Evolutionary conservation across 306 rosid species (phyloP).

Genomic region (Macrotyloma uniflorum): DNA sequence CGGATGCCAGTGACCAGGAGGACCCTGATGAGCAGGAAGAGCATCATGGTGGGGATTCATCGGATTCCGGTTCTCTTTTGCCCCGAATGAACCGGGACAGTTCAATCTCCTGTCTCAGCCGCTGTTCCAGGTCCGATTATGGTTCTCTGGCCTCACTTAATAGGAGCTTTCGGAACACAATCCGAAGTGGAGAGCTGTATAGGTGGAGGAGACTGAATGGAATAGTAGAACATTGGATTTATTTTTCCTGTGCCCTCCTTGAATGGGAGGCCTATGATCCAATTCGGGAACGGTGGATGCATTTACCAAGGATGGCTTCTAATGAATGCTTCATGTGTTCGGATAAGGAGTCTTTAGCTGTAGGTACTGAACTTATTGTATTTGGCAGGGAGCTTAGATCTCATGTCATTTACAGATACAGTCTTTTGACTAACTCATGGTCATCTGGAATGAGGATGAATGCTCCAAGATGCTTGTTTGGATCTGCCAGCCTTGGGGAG

Average conservation of each 20-base stretch:
- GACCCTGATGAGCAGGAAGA: constrained; percentile 45
- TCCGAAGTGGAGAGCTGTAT: constrained; percentile 74
- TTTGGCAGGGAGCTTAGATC: constrained; percentile 72
- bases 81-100: constrained; percentile 70
- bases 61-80: constrained; percentile 56
- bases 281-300: constrained; percentile 68
- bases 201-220: constrained; percentile 66
- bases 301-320: constrained; percentile 79
- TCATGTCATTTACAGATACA: constrained; percentile 74
- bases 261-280: constrained; percentile 96
- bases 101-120: constrained; percentile 68
- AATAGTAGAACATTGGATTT: constrained; percentile 81
- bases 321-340: constrained; percentile 84
- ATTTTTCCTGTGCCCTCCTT: constrained; percentile 75
- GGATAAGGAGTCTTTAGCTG: constrained; percentile 90
- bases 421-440: constrained; percentile 83
- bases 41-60: constrained; percentile 44
- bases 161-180: constrained; percentile 56
- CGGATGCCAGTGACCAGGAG: background rate
- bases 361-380: constrained; percentile 89
- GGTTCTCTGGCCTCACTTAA: constrained; percentile 68
- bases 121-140: constrained; percentile 79
- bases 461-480: constrained; percentile 86
- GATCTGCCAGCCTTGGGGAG: constrained; percentile 88
- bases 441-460: constrained; percentile 75